Conservation (phyloP, 2,329 filamentous ascomycete species). For the Microdochium nivale region DNA sequence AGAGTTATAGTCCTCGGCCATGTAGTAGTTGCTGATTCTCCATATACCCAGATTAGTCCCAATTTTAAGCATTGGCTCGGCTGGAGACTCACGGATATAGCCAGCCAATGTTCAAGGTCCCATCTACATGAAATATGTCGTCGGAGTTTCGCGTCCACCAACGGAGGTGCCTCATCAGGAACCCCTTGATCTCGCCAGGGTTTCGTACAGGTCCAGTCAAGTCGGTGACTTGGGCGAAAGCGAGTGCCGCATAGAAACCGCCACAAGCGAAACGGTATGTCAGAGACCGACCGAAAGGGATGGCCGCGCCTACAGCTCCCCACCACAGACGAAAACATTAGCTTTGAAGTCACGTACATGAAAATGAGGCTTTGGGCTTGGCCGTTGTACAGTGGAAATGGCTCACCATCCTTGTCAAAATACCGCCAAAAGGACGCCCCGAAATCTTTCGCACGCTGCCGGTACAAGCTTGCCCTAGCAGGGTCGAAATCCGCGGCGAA, state of each 20-base stretch:
- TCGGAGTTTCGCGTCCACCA: slow-evolving; percentile 34
- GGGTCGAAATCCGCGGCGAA: slow-evolving; percentile 32
- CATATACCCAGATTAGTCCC: not conserved
- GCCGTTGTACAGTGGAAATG: not conserved
- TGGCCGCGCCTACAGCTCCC: slow-evolving; percentile 34
- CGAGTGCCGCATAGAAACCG: slow-evolving; percentile 37
- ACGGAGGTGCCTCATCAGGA: slow-evolving; percentile 38
- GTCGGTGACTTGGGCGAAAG: slow-evolving; percentile 27
- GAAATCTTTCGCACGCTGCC: slow-evolving; percentile 30
- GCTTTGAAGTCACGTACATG: not conserved
- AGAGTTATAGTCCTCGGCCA: slow-evolving; percentile 49
- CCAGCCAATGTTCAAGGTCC: slow-evolving; percentile 36
- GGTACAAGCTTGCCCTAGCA: slow-evolving; percentile 25
- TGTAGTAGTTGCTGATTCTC: slow-evolving; percentile 37
- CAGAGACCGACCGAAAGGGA: slow-evolving; percentile 41
- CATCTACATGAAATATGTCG: slow-evolving; percentile 38
- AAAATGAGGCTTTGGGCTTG: too few relatives aligned
- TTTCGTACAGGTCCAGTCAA: slow-evolving; percentile 26
- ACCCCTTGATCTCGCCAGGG: slow-evolving; percentile 34
- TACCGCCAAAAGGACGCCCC: slow-evolving; percentile 34
- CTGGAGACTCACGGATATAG: slow-evolving; percentile 10
- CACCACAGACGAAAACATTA: not conserved
- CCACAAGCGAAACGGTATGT: slow-evolving; percentile 42
- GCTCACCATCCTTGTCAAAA: slow-evolving; percentile 33
- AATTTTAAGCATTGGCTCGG: not conserved